Percentiles rank a stretch among this genome's conserved stretches.
Evolutionary conservation across 257 asterid genomes (phyloP).

Genomic region (Forsythia suspensa): DNA sequence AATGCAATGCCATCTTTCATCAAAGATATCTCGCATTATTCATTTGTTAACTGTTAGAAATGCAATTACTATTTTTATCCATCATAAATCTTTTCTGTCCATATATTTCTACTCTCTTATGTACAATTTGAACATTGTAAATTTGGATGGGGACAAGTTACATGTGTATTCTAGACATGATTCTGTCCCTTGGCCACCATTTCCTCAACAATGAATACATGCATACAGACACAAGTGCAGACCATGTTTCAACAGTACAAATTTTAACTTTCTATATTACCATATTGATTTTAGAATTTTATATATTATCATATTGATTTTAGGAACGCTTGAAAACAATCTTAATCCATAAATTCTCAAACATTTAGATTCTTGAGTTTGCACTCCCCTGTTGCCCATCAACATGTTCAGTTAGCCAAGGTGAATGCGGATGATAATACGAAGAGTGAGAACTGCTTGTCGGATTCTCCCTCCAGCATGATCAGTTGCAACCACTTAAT

Average conservation of each 20-base stretch:
- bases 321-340: background rate
- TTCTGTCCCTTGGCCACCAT: background rate
- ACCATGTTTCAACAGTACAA: background rate
- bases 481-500: background rate
- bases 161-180: background rate
- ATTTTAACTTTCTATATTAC: background rate
- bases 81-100: background rate
- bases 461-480: background rate
- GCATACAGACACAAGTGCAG: background rate
- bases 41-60: background rate
- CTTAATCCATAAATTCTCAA: background rate
- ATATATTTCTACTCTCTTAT: background rate
- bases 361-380: background rate
- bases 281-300: background rate
- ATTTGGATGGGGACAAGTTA: background rate
- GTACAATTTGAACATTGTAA: background rate
- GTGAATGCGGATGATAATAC: background rate
- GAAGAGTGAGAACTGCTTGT: constrained; percentile 13
- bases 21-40: background rate
- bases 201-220: background rate
- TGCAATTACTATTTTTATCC: background rate
- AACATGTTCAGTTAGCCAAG: background rate
- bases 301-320: background rate
- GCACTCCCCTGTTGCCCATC: background rate
- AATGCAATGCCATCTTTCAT: background rate